Conservation (phyloP, 73 alveolate genomes). For the Paramecium octaurelia region DNA sequence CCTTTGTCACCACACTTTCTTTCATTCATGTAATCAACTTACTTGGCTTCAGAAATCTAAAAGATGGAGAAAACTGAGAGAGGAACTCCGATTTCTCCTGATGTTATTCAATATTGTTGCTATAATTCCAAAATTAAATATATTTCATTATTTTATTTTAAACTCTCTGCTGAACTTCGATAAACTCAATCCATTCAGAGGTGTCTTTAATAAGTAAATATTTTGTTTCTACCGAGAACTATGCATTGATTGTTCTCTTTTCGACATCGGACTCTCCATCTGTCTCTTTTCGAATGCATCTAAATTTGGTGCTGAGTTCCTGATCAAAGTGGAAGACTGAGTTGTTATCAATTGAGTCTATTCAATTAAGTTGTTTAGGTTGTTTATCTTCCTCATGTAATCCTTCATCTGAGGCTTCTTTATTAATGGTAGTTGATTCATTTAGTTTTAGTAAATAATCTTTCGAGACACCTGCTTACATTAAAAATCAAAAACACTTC, state of each 20-base stretch:
- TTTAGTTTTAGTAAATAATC: not conserved
- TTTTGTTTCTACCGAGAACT: not conserved
- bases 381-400: not conserved
- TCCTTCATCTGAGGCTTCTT: not conserved
- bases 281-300: not conserved
- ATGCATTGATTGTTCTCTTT: not conserved
- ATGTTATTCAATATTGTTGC: not conserved
- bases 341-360: not conserved
- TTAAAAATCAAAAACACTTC: not conserved
- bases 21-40: not conserved
- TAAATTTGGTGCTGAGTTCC: slow-evolving; percentile 11
- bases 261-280: not conserved
- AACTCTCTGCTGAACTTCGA: slow-evolving; percentile 1
- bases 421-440: not conserved
- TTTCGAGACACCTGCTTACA: not conserved
- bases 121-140: slow-evolving; percentile 8
- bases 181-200: not conserved
- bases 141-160: slow-evolving; percentile 12
- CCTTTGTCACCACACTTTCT: slow-evolving; percentile 7
- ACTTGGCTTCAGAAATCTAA: not conserved
- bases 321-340: not conserved
- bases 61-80: not conserved
- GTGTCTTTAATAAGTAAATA: not conserved
- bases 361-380: not conserved
- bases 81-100: not conserved